phyloP scores from a whole-genome alignment of 2,329 filamentous ascomycete genomes.

The Aspergillus sp. region DNA sequence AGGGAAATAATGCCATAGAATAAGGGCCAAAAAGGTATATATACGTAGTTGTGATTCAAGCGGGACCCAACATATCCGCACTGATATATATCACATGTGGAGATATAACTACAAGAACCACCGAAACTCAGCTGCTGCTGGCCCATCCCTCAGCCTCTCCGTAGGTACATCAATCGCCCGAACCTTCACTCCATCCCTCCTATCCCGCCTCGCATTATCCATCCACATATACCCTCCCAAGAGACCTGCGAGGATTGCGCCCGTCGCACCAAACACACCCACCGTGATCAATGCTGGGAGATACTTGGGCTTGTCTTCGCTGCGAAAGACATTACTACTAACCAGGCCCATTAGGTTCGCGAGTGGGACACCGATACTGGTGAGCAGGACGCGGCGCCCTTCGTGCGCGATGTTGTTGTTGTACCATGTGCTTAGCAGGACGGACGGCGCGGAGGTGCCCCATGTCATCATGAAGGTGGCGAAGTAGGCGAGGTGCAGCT shows the following conservation, averaged over 20 bases:
- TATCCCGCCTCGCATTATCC: conserved; percentile 58
- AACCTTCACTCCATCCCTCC: conserved; percentile 48
- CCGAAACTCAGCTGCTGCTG: conserved; percentile 48
- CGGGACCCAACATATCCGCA: conserved; percentile 7
- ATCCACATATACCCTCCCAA: conserved; percentile 58
- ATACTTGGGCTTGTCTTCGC: conserved; percentile 60
- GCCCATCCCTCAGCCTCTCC: conserved; percentile 50
- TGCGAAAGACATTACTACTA: conserved; percentile 60
- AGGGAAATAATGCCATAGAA: no score
- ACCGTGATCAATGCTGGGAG: conserved; percentile 59
- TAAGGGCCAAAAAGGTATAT: neutral
- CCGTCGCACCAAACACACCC: conserved; percentile 46
- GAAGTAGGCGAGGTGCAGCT: conserved; percentile 64
- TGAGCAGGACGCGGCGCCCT: conserved; percentile 62
- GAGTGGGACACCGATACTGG: conserved; percentile 64
- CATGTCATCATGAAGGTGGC: conserved; percentile 78
- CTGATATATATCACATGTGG: conserved; percentile 8
- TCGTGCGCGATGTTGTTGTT: conserved; percentile 80
- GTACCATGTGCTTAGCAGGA: conserved; percentile 62
- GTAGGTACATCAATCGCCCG: conserved; percentile 54
- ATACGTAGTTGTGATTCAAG: neutral
- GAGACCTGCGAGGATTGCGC: conserved; percentile 48
- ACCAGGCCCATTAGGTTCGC: conserved; percentile 73
- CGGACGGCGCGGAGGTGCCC: conserved; percentile 68
- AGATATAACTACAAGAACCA: conserved; percentile 45